Evolutionary conservation across 768 basidiomycete species (phyloP).

Genomic region (Harrya chromipes): DNA sequence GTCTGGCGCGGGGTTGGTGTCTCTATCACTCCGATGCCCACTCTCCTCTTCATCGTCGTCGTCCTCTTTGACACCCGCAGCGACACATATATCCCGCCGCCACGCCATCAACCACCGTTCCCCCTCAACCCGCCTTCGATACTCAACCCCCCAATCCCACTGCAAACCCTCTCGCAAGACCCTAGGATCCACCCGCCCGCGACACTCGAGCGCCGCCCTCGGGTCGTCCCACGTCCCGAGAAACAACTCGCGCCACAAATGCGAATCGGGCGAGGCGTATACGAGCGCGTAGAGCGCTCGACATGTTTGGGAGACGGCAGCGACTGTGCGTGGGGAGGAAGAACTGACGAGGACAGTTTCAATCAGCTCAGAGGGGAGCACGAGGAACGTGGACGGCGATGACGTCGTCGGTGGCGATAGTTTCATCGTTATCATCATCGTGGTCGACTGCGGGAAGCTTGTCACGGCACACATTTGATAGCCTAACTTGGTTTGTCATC

Average conservation of each 20-base stretch:
- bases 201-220: constrained; percentile 30
- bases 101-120: constrained; percentile 25
- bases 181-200: constrained; percentile 25
- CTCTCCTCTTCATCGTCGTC: too few species aligned
- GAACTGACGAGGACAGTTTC: constrained; percentile 35
- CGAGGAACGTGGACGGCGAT: constrained; percentile 3
- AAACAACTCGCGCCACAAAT: constrained; percentile 50
- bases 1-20: too few species aligned
- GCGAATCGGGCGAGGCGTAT: constrained; percentile 31
- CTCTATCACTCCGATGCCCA: too few species aligned
- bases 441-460: too few species aligned
- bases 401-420: background rate
- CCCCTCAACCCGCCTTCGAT: constrained; percentile 20
- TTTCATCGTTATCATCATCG: too few species aligned
- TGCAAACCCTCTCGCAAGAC: constrained; percentile 4
- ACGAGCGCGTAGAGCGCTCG: constrained; percentile 35
- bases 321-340: constrained; percentile 31
- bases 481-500: too few species aligned
- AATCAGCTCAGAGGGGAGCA: constrained; percentile 40
- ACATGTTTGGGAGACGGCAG: constrained; percentile 38
- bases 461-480: too few species aligned
- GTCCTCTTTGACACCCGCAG: background rate
- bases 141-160: constrained; percentile 26
- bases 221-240: constrained; percentile 51
- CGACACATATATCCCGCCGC: constrained; percentile 16